These are phyloP conservation scores for Waltergamsia citrina DNA, from an alignment of 2,329 filamentous ascomycete genomes.

Conservation along the genomic window DNA sequence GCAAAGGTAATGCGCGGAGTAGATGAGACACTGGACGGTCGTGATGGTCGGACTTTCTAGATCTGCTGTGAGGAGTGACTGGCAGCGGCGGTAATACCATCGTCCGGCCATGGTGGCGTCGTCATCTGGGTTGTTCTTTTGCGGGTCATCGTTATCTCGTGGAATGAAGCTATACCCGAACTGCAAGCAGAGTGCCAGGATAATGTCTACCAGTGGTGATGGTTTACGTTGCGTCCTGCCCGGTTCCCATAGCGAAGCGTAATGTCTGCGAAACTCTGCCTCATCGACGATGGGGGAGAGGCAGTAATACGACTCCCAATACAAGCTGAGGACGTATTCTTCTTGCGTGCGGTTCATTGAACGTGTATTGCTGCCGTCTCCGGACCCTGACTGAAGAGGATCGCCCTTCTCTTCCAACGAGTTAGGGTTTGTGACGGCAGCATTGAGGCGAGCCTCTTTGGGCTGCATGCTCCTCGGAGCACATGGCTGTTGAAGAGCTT, in stretches of 20 bases:
- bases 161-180: constrained; percentile 22
- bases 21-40: constrained; percentile 37
- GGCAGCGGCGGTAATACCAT: constrained; percentile 35
- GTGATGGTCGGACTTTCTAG: constrained; percentile 35
- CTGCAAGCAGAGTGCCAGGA: constrained; percentile 42
- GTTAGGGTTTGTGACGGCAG: constrained; percentile 3
- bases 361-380: not conserved
- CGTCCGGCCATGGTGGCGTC: constrained; percentile 33
- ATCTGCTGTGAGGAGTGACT: constrained; percentile 30
- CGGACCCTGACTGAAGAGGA: not conserved
- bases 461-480: constrained; percentile 8
- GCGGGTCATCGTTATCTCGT: constrained; percentile 3
- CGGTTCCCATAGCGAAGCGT: constrained; percentile 6
- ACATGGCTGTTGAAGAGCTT: constrained; percentile 16
- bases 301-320: constrained; percentile 7
- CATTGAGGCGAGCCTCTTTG: constrained; percentile 7
- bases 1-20: constrained; percentile 34
- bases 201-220: constrained; percentile 41
- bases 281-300: constrained; percentile 5
- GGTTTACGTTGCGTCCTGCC: constrained; percentile 19
- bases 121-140: constrained; percentile 6
- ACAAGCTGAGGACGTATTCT: constrained; percentile 19
- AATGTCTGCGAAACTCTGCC: constrained; percentile 5
- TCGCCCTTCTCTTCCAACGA: not conserved
- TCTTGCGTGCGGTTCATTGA: constrained; percentile 29